phyloP scores from a whole-genome alignment of 2,329 filamentous ascomycete species.

The Cladobotryum protrusum region DNA sequence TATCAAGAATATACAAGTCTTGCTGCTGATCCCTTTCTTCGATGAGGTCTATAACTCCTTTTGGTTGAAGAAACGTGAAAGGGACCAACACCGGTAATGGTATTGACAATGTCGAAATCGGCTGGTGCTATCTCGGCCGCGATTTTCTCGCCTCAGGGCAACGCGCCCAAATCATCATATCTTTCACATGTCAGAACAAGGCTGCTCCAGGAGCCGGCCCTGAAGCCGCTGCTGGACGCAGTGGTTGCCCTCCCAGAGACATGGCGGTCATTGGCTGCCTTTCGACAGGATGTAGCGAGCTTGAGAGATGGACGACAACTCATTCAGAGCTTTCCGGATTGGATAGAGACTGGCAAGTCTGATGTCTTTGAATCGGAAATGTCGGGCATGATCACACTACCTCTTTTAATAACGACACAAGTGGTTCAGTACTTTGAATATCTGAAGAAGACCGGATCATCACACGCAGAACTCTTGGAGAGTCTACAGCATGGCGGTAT shows the following conservation, averaged over 20 bases:
- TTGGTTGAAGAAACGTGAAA: too few species aligned
- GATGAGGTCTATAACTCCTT: too few species aligned
- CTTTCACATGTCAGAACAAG: conserved; percentile 10
- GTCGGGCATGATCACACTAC: conserved; percentile 11
- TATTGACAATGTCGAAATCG: conserved; percentile 3
- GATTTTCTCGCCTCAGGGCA: conserved; percentile 16
- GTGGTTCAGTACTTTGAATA: conserved; percentile 14
- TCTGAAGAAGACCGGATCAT: conserved; percentile 3
- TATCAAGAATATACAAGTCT: too few species aligned
- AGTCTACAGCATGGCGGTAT: conserved; percentile 6
- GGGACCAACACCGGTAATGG: not conserved
- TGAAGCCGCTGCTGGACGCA: conserved; percentile 8
- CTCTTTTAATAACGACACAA: conserved; percentile 13
- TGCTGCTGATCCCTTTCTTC: too few species aligned
- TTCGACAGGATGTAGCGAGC: conserved; percentile 1
- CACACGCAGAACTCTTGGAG: conserved; percentile 9
- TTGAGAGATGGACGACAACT: conserved; percentile 5
- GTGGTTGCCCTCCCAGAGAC: conserved; percentile 7
- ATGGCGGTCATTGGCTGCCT: conserved; percentile 7
- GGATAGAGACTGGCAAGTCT: conserved; percentile 9
- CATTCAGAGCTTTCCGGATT: conserved; percentile 8
- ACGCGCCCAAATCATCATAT: conserved; percentile 10
- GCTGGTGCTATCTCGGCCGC: conserved; percentile 9
- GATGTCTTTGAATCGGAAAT: conserved; percentile 8
- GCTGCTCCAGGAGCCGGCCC: conserved; percentile 6